phyloP scores from a whole-genome alignment of 345 rosid species.

The Schrenkiella parvula region DNA sequence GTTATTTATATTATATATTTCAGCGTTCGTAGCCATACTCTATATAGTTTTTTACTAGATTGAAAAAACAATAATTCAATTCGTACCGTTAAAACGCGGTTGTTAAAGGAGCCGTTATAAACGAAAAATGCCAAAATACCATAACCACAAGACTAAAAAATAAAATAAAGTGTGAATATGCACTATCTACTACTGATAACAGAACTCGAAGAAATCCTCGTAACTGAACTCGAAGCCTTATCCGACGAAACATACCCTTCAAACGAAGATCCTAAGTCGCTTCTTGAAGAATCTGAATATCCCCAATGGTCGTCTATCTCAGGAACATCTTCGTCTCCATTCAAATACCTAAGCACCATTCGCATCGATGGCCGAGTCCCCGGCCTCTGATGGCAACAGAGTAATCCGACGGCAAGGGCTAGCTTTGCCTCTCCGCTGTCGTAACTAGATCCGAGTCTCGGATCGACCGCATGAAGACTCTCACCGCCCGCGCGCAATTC shows the following conservation, averaged over 20 bases:
- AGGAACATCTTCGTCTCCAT: constrained; percentile 49
- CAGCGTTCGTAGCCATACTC: background rate
- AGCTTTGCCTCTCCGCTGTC: constrained; percentile 42
- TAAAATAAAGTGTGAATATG: background rate
- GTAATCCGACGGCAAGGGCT: constrained; percentile 45
- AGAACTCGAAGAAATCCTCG: constrained; percentile 33
- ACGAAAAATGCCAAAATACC: background rate
- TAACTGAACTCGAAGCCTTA: constrained; percentile 10
- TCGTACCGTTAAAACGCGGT: background rate
- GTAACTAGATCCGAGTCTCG: constrained; percentile 35
- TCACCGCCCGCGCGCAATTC: constrained; percentile 19
- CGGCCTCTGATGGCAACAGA: constrained; percentile 46
- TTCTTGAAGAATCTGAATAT: constrained; percentile 17
- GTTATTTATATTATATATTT: too few relatives aligned
- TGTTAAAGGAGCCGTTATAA: background rate
- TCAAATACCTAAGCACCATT: constrained; percentile 47
- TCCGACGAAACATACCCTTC: constrained; percentile 29
- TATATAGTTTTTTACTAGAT: background rate
- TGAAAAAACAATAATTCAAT: background rate
- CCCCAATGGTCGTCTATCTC: constrained; percentile 21
- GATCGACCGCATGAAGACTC: constrained; percentile 45
- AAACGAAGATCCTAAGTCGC: constrained; percentile 11
- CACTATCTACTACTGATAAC: constrained; percentile 41
- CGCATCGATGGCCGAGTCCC: constrained; percentile 55
- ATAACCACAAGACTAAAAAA: background rate